Conservation (phyloP, 2,329 filamentous ascomycete genomes). For the Stagonosporopsis cucurbitacearum region DNA sequence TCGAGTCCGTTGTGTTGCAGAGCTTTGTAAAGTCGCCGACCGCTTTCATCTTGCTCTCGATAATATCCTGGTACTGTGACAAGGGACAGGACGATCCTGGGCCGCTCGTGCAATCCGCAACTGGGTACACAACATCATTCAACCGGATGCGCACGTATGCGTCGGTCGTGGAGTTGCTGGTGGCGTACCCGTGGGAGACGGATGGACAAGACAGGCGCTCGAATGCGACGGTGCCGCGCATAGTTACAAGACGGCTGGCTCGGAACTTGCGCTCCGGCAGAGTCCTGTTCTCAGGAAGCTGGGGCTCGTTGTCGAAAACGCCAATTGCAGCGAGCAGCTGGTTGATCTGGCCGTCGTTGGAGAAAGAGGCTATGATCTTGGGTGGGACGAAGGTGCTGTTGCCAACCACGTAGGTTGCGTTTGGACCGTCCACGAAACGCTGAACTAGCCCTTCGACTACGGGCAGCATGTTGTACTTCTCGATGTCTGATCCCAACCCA, state of each 20-base stretch:
- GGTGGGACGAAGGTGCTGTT: conserved; percentile 60
- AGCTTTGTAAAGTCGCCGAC: conserved; percentile 60
- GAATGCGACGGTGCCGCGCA: conserved; percentile 70
- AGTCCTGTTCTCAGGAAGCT: conserved; percentile 57
- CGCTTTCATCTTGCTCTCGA: conserved; percentile 52
- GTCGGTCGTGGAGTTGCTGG: conserved; percentile 23
- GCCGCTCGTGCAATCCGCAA: conserved; percentile 62
- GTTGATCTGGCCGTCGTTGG: conserved; percentile 71
- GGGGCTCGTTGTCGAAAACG: conserved; percentile 64
- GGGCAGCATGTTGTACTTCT: conserved; percentile 67
- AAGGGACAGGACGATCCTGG: conserved; percentile 54
- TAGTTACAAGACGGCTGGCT: conserved; percentile 64
- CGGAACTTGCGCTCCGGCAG: conserved; percentile 60
- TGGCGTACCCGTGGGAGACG: conserved; percentile 2
- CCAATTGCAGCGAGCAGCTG: conserved; percentile 66
- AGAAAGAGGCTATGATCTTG: conserved; percentile 65
- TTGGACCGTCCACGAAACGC: conserved; percentile 61
- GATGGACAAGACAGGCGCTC: conserved; percentile 64
- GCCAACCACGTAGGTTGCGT: conserved; percentile 56
- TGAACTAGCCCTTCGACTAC: conserved; percentile 62
- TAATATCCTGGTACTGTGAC: conserved; percentile 44
- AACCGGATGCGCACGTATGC: conserved; percentile 64
- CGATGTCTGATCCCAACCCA: conserved; percentile 63
- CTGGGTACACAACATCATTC: conserved; percentile 68
- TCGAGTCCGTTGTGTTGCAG: conserved; percentile 46